Conservation (phyloP, 1,284 basidiomycete genomes). For the Ganoderma sp. region DNA sequence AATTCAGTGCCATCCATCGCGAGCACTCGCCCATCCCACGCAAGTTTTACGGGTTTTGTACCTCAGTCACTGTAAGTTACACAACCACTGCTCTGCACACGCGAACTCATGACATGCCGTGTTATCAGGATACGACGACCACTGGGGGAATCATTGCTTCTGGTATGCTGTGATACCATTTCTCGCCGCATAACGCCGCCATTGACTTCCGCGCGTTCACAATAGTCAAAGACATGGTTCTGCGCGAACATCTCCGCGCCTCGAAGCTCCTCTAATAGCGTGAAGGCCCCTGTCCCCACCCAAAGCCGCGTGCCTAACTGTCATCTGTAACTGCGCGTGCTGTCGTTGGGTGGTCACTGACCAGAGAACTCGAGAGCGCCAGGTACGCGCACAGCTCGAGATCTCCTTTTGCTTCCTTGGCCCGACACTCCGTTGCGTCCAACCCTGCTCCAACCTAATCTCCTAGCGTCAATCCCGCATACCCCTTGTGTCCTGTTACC, state of each 20-base stretch:
- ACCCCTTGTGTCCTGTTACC: constrained; percentile 14
- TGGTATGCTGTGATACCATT: constrained; percentile 49
- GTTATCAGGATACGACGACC: constrained; percentile 65
- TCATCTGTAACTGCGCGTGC: neutral
- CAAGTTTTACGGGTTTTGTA: constrained; percentile 81
- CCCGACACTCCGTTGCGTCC: constrained; percentile 2
- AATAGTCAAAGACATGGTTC: constrained; percentile 71
- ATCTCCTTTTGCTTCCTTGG: constrained; percentile 2
- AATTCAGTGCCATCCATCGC: constrained; percentile 78
- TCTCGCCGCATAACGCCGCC: neutral
- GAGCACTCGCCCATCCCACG: constrained; percentile 77
- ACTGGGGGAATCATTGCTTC: constrained; percentile 80
- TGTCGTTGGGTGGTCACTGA: neutral
- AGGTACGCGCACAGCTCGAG: constrained; percentile 6
- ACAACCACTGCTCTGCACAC: neutral
- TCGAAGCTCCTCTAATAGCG: constrained; percentile 39
- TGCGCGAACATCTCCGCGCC: constrained; percentile 61
- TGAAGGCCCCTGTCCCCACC: neutral
- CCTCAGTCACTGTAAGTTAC: constrained; percentile 69
- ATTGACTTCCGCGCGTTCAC: constrained; percentile 10
- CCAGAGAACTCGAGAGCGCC: neutral
- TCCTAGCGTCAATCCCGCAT: constrained; percentile 4
- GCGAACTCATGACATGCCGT: neutral
- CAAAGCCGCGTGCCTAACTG: neutral
- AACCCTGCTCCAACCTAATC: neutral